These are phyloP conservation scores for Candida patagonica DNA, from an alignment of 805 yeast species.

Conservation along the genomic window DNA sequence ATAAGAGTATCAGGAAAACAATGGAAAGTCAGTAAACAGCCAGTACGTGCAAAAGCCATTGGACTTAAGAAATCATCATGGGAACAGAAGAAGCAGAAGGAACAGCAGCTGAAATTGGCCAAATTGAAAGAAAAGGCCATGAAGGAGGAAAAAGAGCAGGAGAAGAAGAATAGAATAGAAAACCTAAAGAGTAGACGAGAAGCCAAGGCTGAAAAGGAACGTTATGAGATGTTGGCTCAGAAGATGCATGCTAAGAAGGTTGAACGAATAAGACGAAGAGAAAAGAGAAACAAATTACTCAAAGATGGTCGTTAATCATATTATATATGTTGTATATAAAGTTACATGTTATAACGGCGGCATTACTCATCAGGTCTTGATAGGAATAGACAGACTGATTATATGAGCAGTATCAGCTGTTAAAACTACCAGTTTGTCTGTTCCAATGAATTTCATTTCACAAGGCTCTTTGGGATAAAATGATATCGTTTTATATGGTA, in stretches of 20 bases:
- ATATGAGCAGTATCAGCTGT: background rate
- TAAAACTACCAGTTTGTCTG: background rate
- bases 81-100: conserved; percentile 56
- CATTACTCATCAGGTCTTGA: background rate
- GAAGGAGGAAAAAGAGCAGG: conserved; percentile 67
- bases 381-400: background rate
- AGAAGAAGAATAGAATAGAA: conserved; percentile 36
- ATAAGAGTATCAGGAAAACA: conserved; percentile 27
- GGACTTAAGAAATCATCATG: conserved; percentile 53
- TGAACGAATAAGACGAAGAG: conserved; percentile 81
- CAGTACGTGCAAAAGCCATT: conserved; percentile 23
- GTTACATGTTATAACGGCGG: background rate
- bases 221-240: conserved; percentile 71
- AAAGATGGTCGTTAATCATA: conserved; percentile 53
- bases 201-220: conserved; percentile 78
- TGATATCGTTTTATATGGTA: background rate
- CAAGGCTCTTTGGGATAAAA: background rate
- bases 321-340: background rate
- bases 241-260: conserved; percentile 90
- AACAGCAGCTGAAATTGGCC: conserved; percentile 54
- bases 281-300: conserved; percentile 88
- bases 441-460: conserved; percentile 3
- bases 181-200: conserved; percentile 58
- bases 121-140: conserved; percentile 63
- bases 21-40: conserved; percentile 30